phyloP scores from a whole-genome alignment of 164 flowering plant species.

The Malania oleifera region DNA sequence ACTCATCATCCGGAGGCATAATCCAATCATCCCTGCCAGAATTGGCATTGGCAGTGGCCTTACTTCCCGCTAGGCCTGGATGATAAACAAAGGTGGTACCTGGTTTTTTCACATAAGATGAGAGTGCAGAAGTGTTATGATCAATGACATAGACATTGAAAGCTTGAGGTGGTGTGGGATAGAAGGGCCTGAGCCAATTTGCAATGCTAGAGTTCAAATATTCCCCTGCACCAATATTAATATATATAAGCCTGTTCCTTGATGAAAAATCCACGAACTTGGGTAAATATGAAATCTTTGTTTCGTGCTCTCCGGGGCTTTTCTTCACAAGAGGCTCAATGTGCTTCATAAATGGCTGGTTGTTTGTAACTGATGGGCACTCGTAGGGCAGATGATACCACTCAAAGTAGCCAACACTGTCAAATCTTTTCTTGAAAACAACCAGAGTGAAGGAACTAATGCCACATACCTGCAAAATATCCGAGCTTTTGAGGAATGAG shows the following conservation, averaged over 20 bases:
- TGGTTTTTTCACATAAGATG: slow-evolving; percentile 61
- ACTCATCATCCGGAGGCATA: slow-evolving; percentile 34
- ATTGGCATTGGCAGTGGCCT: slow-evolving; percentile 5
- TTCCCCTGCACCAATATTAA: slow-evolving; percentile 67
- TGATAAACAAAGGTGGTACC: slow-evolving; percentile 75
- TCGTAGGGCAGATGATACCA: slow-evolving; percentile 47
- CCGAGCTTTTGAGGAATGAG: slow-evolving; percentile 56
- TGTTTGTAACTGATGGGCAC: slow-evolving; percentile 51
- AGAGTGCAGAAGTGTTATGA: slow-evolving; percentile 51
- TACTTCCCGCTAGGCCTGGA: slow-evolving; percentile 51
- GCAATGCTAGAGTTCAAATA: slow-evolving; percentile 29
- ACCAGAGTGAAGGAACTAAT: slow-evolving; percentile 47
- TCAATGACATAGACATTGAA: slow-evolving; percentile 60
- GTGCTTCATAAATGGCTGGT: slow-evolving; percentile 35
- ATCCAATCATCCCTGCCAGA: slow-evolving; percentile 26
- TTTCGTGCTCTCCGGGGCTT: slow-evolving; percentile 19
- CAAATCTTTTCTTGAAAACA: slow-evolving; percentile 57
- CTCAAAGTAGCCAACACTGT: slow-evolving; percentile 31
- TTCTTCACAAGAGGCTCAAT: slow-evolving; percentile 61
- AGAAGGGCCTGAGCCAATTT: slow-evolving; percentile 43
- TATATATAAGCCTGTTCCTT: slow-evolving; percentile 44
- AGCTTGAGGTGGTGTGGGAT: slow-evolving; percentile 36
- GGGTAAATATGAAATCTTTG: slow-evolving; percentile 43
- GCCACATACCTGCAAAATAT: slow-evolving; percentile 49
- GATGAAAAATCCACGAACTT: slow-evolving; percentile 45